Percentiles rank a stretch among this genome's conserved stretches.
Evolutionary conservation across 2,329 filamentous ascomycete genomes (phyloP).

Genomic region (Arthroderma sp.): DNA sequence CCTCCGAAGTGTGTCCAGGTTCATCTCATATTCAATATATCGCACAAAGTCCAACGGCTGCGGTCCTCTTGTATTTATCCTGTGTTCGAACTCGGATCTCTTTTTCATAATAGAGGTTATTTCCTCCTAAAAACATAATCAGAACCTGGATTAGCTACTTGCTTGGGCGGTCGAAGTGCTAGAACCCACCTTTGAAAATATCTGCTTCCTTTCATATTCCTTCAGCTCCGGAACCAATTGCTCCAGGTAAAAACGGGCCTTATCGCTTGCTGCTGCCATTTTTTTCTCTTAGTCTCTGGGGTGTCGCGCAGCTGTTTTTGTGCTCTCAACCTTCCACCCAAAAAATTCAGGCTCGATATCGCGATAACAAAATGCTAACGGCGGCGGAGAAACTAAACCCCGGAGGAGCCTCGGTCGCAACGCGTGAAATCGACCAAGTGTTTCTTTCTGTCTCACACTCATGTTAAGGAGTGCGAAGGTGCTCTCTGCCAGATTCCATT

Average conservation of each 20-base stretch:
- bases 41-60: slow-evolving; percentile 65
- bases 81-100: slow-evolving; percentile 86
- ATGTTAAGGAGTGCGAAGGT: too few relatives aligned
- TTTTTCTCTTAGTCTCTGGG: slow-evolving; percentile 2
- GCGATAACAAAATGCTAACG: neutral
- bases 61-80: slow-evolving; percentile 67
- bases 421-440: too few relatives aligned
- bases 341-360: neutral
- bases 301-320: neutral
- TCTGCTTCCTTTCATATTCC: slow-evolving; percentile 80
- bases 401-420: too few relatives aligned
- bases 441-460: too few relatives aligned
- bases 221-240: slow-evolving; percentile 82
- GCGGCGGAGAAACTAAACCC: neutral
- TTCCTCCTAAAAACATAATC: slow-evolving; percentile 50
- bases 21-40: slow-evolving; percentile 64
- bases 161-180: neutral
- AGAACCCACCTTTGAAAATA: slow-evolving; percentile 60
- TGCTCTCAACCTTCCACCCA: neutral
- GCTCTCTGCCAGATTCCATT: neutral
- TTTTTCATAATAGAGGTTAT: slow-evolving; percentile 80
- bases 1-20: slow-evolving; percentile 56
- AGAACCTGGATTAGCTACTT: neutral
- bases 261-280: slow-evolving; percentile 81
- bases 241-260: slow-evolving; percentile 90